Evolutionary conservation across 2,329 filamentous ascomycete genomes (phyloP), one percentile per base, ranked within the genome.

Genomic region (Penicillium sp.): DNA sequence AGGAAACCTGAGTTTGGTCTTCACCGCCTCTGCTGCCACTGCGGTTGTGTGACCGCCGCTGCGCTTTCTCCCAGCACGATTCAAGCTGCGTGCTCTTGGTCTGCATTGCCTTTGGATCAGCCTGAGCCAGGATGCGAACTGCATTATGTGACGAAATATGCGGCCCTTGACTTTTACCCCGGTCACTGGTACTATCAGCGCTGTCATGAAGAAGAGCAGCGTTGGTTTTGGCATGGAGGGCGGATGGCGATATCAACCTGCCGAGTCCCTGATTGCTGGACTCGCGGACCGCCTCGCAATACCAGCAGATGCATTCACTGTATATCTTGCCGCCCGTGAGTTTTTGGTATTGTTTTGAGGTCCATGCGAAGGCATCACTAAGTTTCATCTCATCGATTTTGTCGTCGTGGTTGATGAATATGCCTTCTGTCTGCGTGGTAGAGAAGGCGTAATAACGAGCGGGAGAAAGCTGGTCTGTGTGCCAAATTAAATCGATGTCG

Each of bases 301-400:
- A 91, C 88, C 89, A 92, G 71, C 89, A 92, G 0, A 85, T 89
- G 65, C 89, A 93, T 70, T 89, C 87, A 1, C 83, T 87, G 69
- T 92, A 94, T 2, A 88, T 81, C 50, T 87, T 81, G 14, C 78
- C 76, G 63, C 76, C 74, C 61, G 82, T 91, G 12, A 76, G 71
- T 28, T 83, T 82, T 62, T 89, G 83, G 67, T 92, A 94, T 0
- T 70, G 74, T 62, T 85, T 86, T 65, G 81, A 83, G 0, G 90
- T 94, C 82, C 83, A 89, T 66, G 86, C 83, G 65, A 93, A 93
- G 4, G 80, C 78, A 1, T 77, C 75, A 41, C 82, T 82, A 5
- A 94, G 79, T 43, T 78, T 80, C 11, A 75, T 75, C 64, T 91
- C 87, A 43, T 86, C 84, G n/a, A 94, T 84, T 72, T 92, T 92